These are phyloP conservation scores for Lithospermum erythrorhizon DNA, from an alignment of 257 asterid species.

Conservation along the genomic window DNA sequence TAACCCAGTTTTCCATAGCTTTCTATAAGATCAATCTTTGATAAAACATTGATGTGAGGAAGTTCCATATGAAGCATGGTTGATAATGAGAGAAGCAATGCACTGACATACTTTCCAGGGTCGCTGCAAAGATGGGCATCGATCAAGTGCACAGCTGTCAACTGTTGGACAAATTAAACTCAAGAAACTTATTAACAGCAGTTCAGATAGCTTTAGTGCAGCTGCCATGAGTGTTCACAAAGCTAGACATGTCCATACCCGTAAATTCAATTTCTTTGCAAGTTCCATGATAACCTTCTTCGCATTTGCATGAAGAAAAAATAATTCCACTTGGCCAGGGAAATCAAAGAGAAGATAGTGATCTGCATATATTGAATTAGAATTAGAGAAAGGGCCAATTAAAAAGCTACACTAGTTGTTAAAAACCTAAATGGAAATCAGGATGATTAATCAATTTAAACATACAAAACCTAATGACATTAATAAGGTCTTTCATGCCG, in stretches of 20 bases:
- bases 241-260: conserved; percentile 34
- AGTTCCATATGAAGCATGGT: conserved; percentile 95
- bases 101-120: conserved; percentile 94
- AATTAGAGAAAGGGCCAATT: not conserved
- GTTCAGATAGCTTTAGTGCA: not conserved
- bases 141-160: conserved; percentile 86
- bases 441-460: too few species aligned
- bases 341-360: conserved; percentile 93
- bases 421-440: not conserved
- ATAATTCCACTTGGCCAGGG: conserved; percentile 98
- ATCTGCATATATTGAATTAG: conserved; percentile 41
- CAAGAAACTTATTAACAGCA: conserved; percentile 1
- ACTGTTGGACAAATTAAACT: conserved; percentile 35
- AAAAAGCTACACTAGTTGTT: not conserved
- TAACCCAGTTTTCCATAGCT: conserved; percentile 84
- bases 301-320: conserved; percentile 80
- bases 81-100: conserved; percentile 75
- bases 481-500: not conserved
- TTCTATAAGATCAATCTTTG: conserved; percentile 92
- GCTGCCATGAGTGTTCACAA: not conserved
- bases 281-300: conserved; percentile 72
- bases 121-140: conserved; percentile 98
- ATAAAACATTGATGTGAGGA: conserved; percentile 90
- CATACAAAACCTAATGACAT: not conserved
- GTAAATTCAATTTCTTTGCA: conserved; percentile 68